A percentile compares a stretch with the other conserved stretches of the same genome.
phyloP scores from a whole-genome alignment of 1,139 yeast species.

The Taphrina deformans region DNA sequence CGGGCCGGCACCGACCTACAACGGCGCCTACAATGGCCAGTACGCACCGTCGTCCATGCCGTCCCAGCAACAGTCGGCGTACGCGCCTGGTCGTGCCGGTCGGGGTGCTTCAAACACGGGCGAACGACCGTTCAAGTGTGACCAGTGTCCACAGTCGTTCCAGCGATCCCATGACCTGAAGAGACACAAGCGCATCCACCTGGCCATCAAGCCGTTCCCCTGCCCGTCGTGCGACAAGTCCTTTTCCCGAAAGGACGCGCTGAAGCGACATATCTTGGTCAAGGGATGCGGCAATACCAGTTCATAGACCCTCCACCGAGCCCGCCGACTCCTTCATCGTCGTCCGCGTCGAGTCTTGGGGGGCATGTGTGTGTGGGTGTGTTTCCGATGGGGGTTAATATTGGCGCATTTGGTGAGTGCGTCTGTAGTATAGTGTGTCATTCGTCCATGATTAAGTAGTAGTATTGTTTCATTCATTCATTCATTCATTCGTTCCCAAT shows the following conservation, averaged over 20 bases:
- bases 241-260: slow-evolving; percentile 40
- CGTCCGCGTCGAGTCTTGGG: background rate
- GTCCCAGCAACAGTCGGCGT: background rate
- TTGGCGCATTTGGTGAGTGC: no score
- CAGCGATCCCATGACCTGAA: slow-evolving; percentile 40
- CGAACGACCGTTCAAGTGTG: slow-evolving; percentile 40
- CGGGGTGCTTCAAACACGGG: slow-evolving; percentile 21
- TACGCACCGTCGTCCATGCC: slow-evolving; percentile 15
- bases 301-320: background rate
- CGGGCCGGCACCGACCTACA: slow-evolving; percentile 27
- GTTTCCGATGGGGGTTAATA: no score
- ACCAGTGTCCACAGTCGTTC: slow-evolving; percentile 40
- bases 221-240: slow-evolving; percentile 40
- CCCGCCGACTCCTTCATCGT: no score
- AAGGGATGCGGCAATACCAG: slow-evolving; percentile 38
- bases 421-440: no score
- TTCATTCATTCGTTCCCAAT: no score
- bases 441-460: no score
- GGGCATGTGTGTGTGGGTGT: background rate
- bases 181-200: slow-evolving; percentile 40
- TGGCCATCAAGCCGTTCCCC: slow-evolving; percentile 40
- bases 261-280: slow-evolving; percentile 39
- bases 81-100: slow-evolving; percentile 4
- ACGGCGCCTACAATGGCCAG: slow-evolving; percentile 15
- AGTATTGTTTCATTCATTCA: no score